Base-by-base conservation (phyloP, 2,329 filamentous ascomycete species). In the Cylindrodendrum hubeiense region DNA sequence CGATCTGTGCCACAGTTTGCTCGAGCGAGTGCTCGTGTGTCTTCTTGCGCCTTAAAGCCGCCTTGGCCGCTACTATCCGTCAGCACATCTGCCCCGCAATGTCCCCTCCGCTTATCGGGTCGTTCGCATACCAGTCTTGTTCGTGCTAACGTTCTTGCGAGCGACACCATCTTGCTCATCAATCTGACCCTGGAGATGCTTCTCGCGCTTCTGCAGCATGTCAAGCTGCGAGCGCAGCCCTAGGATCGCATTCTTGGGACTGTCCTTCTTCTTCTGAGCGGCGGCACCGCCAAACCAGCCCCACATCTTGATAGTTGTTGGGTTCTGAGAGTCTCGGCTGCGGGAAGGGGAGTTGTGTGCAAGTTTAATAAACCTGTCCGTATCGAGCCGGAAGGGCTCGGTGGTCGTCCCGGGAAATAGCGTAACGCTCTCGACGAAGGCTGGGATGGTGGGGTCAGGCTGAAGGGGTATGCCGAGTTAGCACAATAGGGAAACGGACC, bases 151-250 rank as follows among this genome's bases (percentile, higher is more conserved):
- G 68, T 96, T 91, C 86, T 98, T 98, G 81, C 93, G 88, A 47
- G 96, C 96, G 71, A 97, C 88, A 39, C 87, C 87, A 75, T 97
- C 94, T 80, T 98, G 95, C 80, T 98, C 94, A 26, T 94, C 91
- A 85, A 98, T 97, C 84, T 97, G 94, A 68, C 88, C 92, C 81
- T 96, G 92, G 67, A 98, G 83, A 78, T 98, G 94, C 80, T 89
- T 93, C 85, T 98, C 95, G 66, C 95, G 89, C 87, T 99, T 99
- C 83, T 97, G 94, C 78, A 99, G 87, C 95, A 98, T 98, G 75
- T 98, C 95, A 47, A 98, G 87, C 84, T 98, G 95, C 76, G 91
- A 88, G 74, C 96, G 90, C 77, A 99, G 85, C 66, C 89, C 89
- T 62, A 99, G 86, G 76, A 99, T 99, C 73, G 96, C 96, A 85